These are phyloP conservation scores for Candida manassasensis DNA, from an alignment of 805 yeast genomes.

Conservation along the genomic window DNA sequence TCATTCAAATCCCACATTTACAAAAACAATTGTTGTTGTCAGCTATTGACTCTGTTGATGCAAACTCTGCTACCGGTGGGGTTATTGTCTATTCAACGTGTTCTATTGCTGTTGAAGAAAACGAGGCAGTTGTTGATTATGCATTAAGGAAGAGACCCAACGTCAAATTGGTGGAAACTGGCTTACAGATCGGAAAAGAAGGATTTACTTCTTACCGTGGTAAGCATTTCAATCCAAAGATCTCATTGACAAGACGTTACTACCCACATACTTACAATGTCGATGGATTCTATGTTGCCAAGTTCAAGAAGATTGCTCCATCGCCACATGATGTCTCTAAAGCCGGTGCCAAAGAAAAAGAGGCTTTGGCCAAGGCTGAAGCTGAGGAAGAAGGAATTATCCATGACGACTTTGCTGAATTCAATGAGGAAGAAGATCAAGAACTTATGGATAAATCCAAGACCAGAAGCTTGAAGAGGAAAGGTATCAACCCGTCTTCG, in stretches of 20 bases:
- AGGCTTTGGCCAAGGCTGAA: conserved; percentile 73
- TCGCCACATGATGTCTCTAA: conserved; percentile 80
- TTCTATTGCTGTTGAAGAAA: conserved; percentile 97
- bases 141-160: conserved; percentile 95
- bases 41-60: conserved; percentile 97
- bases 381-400: conserved; percentile 78
- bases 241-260: conserved; percentile 85
- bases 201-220: conserved; percentile 95
- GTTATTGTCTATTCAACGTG: conserved; percentile 95
- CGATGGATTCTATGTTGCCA: conserved; percentile 97
- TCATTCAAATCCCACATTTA: conserved; percentile 91
- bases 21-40: conserved; percentile 90
- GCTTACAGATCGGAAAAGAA: conserved; percentile 88
- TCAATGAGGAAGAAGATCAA: conserved; percentile 72
- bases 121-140: conserved; percentile 97
- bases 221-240: conserved; percentile 73
- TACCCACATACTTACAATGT: conserved; percentile 98
- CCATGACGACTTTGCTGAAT: conserved; percentile 79
- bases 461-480: conserved; percentile 59
- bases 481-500: conserved; percentile 65
- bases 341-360: conserved; percentile 87
- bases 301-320: conserved; percentile 85
- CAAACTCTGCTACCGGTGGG: conserved; percentile 88
- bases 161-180: conserved; percentile 89
- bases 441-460: conserved; percentile 65